Base-by-base conservation (phyloP, 2,329 filamentous ascomycete species). In the Aspergillus clavatus region DNA sequence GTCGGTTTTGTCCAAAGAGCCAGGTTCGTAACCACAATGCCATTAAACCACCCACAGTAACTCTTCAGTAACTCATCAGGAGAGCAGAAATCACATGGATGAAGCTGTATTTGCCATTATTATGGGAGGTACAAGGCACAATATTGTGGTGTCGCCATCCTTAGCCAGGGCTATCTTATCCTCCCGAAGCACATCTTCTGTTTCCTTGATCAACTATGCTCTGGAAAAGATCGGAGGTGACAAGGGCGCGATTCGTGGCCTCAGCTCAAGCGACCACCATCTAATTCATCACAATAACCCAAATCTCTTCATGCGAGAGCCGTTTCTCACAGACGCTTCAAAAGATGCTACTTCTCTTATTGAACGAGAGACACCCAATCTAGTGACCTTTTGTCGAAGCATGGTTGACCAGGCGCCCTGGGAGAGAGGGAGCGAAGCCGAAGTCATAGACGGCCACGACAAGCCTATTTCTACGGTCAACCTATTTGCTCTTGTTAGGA, bases 331-430 rank as follows among this genome's bases (percentile, higher is more conserved):
- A 3, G 65, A 69, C 38, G 59, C 72, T 47, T 60, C 74, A 1
- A 53, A 60, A 4, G 47, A 51, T 11, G 70, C 68, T 5, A 69
- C 65, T 37, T 61, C 51, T 29, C 66, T 64, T 45, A 62, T 75
- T 5, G 65, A 75, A 48, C 59, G 64, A 5, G 69, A 73, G 14
- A 68, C 78, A 8, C 75, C 77, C 4, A 76, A 79, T 42, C 61
- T 86, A 26, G 72, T 84, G 29, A 80, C 79, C 1, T 83, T 82
- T 54, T 74, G 73, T 28, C 68, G 73, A 6, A 82, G 79, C 14
- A 66, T 74, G 2, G 78, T 85, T 19, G 82, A 86, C 55, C 79
- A 83, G 48, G 72, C 74, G 54, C 69, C 70, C 2, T 85, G 82
- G 82, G 82, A 86, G 58, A 74, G 79, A 26, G 66, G 61, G n/a